Base-by-base conservation (phyloP, 192 early-diverging fungal genomes). In the Physocladia obscura region DNA sequence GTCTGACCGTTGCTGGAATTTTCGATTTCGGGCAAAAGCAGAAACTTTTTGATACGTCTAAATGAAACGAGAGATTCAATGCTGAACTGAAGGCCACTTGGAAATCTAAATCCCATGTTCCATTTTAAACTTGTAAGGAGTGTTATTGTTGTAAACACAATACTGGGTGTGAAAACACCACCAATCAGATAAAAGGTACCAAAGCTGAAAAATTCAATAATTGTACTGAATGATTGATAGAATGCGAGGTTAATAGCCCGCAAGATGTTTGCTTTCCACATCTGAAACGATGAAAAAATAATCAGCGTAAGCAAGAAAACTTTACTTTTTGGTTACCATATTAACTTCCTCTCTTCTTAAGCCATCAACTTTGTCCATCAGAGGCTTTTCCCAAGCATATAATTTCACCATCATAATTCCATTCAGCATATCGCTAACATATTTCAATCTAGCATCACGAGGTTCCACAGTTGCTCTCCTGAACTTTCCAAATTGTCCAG, bases 381-480 rank as follows among this genome's bases (percentile, higher is more conserved):
- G 56, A 0, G 77, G 70, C 32, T 47, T 34, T 51, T 79, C 77
- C 77, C 77, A 79, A 13, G 72, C 73, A 59, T 79, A 79, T 21
- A 79, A 47, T 57, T 79, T 79, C 21, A 79, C 74, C 24, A 79
- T 59, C 50, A 67, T 40, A n/a, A 79, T 79, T 31, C 78, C 78
- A 22, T 61, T 48, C 1, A 79, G 39, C 73, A 75, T 76, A 48
- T 79, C 78, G 4, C 65, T 75, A 15, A 79, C 39, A 32, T 32
- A 49, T 29, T 70, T 69, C 22, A 79, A 67, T 24, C 78, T 62
- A 13, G 35, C 31, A 54, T 79, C 78, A 48, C 76, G 52, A 24
- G 58, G 68, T 32, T 38, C 47, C 1, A 80, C 77, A 44, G 51
- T 60, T 6, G 49, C 62, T 37, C 61, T 19, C 21, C 78, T 57